Evolutionary conservation across 352 stramenopile species (phyloP), one percentile per base, ranked within the genome.

Genomic region (Phytophthora parvispora): DNA sequence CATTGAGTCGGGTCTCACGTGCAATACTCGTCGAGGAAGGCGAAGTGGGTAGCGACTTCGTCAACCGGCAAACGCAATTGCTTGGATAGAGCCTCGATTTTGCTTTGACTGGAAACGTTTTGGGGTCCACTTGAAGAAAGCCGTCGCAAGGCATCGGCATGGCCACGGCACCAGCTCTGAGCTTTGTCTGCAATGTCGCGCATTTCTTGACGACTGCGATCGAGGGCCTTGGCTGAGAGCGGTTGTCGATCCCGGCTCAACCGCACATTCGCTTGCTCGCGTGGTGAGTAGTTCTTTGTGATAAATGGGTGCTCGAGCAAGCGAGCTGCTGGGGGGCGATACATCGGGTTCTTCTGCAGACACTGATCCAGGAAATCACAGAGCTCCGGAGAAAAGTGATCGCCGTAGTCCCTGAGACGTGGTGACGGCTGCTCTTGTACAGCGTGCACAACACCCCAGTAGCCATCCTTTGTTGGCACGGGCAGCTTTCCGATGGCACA

Each of bases 401-500:
- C 74, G 9, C 85, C 82, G 58, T 87, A 96, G 54, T 94, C 85
- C 0, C 72, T 38, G 13, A 96, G 75, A 20, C 80, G 67, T 5
- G 89, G 86, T 8, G 86, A 93, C 15, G 89, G 85, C 66, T 94
- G 81, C 64, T 94, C 86, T 67, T 94, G 85, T 0, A 94, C 84
- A 0, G 88, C 87, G 43, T 96, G 86, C 6, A 98, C 84, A 15
- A 98, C 84, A n/a, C 83, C 86, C 91, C 92, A 98, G 74, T 97
- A 98, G 20, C 86, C 93, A 45, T 93, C 85, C 64, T 92, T 82
- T 3, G 83, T 90, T 9, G 90, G 86, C 9, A 97, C 86, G 2
- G 93, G 92, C 15, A 97, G 72, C 24, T 90, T 86, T 16, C 93
- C 93, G n/a, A 97, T 87, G 5, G 91, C 92, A 57, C 90, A 93